These are phyloP conservation scores for Anisodus acutangulus DNA, from an alignment of 257 asterid species.

Conservation along the genomic window DNA sequence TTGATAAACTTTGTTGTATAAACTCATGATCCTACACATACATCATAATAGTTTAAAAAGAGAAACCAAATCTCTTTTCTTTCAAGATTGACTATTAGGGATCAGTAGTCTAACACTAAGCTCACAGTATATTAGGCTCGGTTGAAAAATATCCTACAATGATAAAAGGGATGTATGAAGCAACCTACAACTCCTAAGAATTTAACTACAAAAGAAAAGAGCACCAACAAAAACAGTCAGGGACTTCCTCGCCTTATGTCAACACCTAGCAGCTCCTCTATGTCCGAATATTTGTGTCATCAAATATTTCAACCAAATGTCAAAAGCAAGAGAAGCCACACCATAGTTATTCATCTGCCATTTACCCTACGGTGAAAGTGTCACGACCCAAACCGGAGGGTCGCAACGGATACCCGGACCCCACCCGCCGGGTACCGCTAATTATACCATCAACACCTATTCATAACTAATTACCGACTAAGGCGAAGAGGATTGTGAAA, in stretches of 20 bases:
- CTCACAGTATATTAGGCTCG: background rate
- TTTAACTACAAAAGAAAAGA: background rate
- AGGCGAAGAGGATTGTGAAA: too few relatives aligned
- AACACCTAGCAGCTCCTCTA: background rate
- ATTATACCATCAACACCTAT: too few relatives aligned
- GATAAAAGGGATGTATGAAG: background rate
- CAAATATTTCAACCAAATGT: slow-evolving; percentile 10
- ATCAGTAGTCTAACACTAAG: background rate
- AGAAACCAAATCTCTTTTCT: background rate
- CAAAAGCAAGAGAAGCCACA: slow-evolving; percentile 32
- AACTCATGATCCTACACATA: background rate
- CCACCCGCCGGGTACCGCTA: too few relatives aligned
- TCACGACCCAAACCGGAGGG: too few relatives aligned
- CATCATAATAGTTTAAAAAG: background rate
- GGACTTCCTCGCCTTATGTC: slow-evolving; percentile 21
- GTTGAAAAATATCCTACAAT: background rate
- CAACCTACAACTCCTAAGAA: slow-evolving; percentile 7
- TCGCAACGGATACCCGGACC: too few relatives aligned
- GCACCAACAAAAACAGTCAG: background rate
- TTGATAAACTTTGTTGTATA: background rate
- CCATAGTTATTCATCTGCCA: slow-evolving; percentile 39
- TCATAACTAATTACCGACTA: too few relatives aligned
- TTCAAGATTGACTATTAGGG: background rate
- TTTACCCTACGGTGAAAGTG: slow-evolving; percentile 28
- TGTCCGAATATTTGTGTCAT: slow-evolving; percentile 23